phyloP scores from a whole-genome alignment of 192 early-diverging fungal genomes.

The Mycoemilia scoparia region DNA sequence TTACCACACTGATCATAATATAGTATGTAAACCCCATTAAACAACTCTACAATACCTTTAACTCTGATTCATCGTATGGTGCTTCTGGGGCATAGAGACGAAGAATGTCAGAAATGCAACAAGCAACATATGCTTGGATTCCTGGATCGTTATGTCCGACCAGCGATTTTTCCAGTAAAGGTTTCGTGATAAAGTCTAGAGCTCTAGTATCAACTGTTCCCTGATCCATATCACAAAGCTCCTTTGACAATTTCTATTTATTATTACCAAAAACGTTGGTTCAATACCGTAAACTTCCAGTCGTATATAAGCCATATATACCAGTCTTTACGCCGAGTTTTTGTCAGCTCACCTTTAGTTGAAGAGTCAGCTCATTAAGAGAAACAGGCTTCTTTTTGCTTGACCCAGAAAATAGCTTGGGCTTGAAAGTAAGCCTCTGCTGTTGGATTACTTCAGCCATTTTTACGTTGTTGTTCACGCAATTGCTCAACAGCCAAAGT shows the following conservation, averaged over 20 bases:
- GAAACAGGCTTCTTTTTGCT: conserved; percentile 22
- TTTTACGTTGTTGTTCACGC: too few species aligned
- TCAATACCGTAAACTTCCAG: too few species aligned
- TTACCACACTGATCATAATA: neutral
- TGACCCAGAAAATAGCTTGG: conserved; percentile 20
- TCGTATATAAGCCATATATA: too few species aligned
- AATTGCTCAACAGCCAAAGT: too few species aligned
- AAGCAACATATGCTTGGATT: conserved; percentile 51
- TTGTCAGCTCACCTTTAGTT: conserved; percentile 22
- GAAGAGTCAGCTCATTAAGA: conserved; percentile 21
- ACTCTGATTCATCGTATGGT: conserved; percentile 60
- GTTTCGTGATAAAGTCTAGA: conserved; percentile 38
- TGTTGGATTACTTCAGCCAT: conserved; percentile 20
- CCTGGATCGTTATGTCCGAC: conserved; percentile 63
- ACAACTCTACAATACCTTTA: conserved; percentile 49
- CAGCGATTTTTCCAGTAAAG: conserved; percentile 48
- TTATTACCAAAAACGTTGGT: too few species aligned
- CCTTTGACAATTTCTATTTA: conserved; percentile 58
- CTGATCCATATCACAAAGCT: conserved; percentile 56
- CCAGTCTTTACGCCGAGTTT: too few species aligned
- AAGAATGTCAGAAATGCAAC: conserved; percentile 83
- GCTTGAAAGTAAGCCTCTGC: conserved; percentile 24
- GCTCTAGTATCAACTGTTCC: conserved; percentile 51
- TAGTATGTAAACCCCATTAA: conserved; percentile 4
- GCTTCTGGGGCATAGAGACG: conserved; percentile 86